Evolutionary conservation across 768 basidiomycete species (phyloP).

Genomic region (Psilocybe azurescens): DNA sequence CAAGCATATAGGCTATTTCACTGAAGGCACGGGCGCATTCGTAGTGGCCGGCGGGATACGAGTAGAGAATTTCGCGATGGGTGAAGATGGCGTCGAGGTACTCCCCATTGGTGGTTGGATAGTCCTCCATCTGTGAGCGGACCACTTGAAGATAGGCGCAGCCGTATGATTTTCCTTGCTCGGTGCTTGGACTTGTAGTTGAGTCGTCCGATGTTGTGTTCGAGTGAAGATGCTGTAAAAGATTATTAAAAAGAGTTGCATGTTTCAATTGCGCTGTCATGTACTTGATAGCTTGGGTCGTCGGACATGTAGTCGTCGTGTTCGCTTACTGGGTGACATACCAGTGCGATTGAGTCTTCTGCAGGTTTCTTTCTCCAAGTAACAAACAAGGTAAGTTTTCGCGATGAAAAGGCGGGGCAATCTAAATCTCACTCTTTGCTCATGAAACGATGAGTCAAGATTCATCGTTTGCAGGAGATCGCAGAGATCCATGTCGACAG

Average conservation of each 20-base stretch:
- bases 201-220: constrained; percentile 48
- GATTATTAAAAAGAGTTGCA: neutral
- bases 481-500: constrained; percentile 55
- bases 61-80: constrained; percentile 71
- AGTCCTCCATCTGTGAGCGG: constrained; percentile 58
- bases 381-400: constrained; percentile 2
- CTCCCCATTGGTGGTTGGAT: constrained; percentile 68
- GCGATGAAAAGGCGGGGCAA: constrained; percentile 5
- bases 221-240: constrained; percentile 36
- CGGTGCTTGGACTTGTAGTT: constrained; percentile 39
- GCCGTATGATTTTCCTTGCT: constrained; percentile 39
- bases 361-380: constrained; percentile 50
- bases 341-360: constrained; percentile 24
- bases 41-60: constrained; percentile 65
- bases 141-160: constrained; percentile 69
- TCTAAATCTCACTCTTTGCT: constrained; percentile 34
- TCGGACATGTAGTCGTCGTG: constrained; percentile 54
- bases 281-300: constrained; percentile 48
- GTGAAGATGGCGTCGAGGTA: constrained; percentile 82
- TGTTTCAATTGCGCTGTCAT: constrained; percentile 10
- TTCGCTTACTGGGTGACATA: constrained; percentile 26
- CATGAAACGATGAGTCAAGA: constrained; percentile 35
- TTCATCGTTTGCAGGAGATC: constrained; percentile 57
- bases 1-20: constrained; percentile 69
- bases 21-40: constrained; percentile 69